Evolutionary conservation across 2,329 filamentous ascomycete species (phyloP).

Genomic region (Botrytis sinoallii): DNA sequence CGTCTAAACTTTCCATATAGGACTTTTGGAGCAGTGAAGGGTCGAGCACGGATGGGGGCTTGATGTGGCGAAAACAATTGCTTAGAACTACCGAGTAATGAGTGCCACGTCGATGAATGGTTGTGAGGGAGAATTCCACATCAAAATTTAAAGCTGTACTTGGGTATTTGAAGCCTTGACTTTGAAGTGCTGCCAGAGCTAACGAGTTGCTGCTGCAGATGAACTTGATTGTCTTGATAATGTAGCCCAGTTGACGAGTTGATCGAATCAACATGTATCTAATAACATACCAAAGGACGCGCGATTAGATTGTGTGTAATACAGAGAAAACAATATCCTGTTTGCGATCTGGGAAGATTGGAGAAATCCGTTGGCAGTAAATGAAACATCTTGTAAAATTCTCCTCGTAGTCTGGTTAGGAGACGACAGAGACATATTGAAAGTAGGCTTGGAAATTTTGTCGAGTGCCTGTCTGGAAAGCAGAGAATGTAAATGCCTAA

Average conservation of each 20-base stretch:
- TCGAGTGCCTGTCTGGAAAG: too few species aligned
- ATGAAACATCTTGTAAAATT: neutral
- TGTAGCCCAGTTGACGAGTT: neutral
- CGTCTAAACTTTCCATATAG: neutral
- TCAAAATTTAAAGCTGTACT: neutral
- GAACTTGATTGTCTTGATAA: neutral
- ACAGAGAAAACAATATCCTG: neutral
- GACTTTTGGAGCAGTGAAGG: neutral
- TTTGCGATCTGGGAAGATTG: neutral
- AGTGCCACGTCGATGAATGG: neutral
- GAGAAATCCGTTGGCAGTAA: neutral
- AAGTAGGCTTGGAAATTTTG: neutral
- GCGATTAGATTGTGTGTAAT: neutral
- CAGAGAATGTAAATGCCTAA: neutral
- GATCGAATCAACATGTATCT: neutral
- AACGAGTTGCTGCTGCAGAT: neutral
- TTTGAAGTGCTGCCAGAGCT: neutral
- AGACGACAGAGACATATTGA: neutral
- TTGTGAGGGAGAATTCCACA: neutral
- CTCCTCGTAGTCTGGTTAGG: neutral
- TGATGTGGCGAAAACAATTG: neutral
- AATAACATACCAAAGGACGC: neutral
- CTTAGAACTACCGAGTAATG: conserved; percentile 5
- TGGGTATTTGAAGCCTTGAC: neutral
- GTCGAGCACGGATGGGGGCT: neutral